Evolutionary conservation across 2,329 filamentous ascomycete species (phyloP).

Genomic region (Nemania serpens): DNA sequence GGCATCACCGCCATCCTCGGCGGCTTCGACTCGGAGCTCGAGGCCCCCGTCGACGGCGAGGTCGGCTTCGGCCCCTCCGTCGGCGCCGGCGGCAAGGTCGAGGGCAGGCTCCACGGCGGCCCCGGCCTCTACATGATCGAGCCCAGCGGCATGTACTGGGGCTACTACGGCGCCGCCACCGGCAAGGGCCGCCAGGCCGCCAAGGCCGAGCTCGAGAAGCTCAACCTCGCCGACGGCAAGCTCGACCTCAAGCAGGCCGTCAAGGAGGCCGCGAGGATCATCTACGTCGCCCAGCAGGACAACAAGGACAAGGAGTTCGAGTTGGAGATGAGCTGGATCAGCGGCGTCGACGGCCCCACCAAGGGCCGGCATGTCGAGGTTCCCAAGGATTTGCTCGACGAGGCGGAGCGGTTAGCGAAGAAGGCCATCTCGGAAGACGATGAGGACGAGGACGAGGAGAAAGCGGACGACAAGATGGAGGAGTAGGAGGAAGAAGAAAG

Average conservation of each 20-base stretch:
- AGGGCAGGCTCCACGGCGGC: constrained; percentile 73
- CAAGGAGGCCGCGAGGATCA: constrained; percentile 95
- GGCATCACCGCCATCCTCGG: constrained; percentile 94
- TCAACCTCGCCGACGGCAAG: constrained; percentile 78
- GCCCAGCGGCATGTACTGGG: constrained; percentile 96
- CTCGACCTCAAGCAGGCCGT: constrained; percentile 85
- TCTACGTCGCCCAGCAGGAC: constrained; percentile 96
- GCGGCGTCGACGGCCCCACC: constrained; percentile 79
- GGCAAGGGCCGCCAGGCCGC: constrained; percentile 96
- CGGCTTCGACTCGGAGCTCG: constrained; percentile 89
- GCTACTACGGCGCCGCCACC: constrained; percentile 96
- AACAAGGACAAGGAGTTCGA: constrained; percentile 99
- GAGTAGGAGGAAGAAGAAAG: constrained; percentile 57
- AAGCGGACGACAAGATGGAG: constrained; percentile 83
- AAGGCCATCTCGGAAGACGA: constrained; percentile 86
- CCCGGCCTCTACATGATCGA: constrained; percentile 99
- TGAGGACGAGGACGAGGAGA: constrained; percentile 72
- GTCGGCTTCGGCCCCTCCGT: constrained; percentile 79
- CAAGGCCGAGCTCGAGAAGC: constrained; percentile 98
- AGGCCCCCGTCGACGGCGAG: constrained; percentile 85
- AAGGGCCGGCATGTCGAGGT: constrained; percentile 94
- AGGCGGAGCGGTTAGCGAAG: constrained; percentile 92
- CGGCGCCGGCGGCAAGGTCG: constrained; percentile 82
- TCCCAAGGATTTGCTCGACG: constrained; percentile 85
- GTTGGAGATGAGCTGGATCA: constrained; percentile 99